Base-by-base conservation (phyloP, 2,329 filamentous ascomycete genomes). In the Verticillium isaacii region DNA sequence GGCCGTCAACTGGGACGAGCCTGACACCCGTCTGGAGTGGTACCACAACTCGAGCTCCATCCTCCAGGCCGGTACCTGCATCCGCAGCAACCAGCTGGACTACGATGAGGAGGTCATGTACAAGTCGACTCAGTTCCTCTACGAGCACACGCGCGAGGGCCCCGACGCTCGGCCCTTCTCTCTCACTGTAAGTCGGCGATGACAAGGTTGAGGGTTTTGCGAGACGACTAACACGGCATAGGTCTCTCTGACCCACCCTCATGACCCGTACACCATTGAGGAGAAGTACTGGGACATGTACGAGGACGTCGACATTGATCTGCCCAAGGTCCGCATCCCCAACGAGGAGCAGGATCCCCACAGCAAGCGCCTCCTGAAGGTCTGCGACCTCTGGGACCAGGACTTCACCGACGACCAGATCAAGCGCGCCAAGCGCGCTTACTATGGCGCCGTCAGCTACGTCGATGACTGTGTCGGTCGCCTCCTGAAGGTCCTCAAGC, bases 91-190 rank as follows among this genome's bases (percentile, higher is more conserved):
- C 78, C 93, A 97, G 81, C 84, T 97, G 59, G 93, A 97, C 74
- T 97, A 94, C 69, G 93, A 97, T 70, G 93, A 97, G 77, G 93
- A 97, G 77, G 92, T 97, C 73, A 94, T 97, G 88, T 94, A 91
- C 80, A 91, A 89, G 76, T 91, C 91, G 58, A 90, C 88, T 52
- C 93, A 97, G 75, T 97, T 93, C 73, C 80, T 97, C 58, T 96
- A 94, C 76, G 90, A 97, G 75, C 89, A 96, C 71, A 91, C 95
- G 41, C 89, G 93, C n/a, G 85, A 92, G 72, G 89, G 90, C 11
- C 86, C 85, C 0, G 81, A 84, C 60, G 83, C 86, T 67, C 85
- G 90, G 55, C 93, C 93, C 1, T 97, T 97, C 75, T 91, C 88
- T 69, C 77, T 97, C 79, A 97, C 93, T 37, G 85, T 83, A 69